Evolutionary conservation across 495 filamentous ascomycete species (phyloP).

Genomic region (Aspergillus biplanus): DNA sequence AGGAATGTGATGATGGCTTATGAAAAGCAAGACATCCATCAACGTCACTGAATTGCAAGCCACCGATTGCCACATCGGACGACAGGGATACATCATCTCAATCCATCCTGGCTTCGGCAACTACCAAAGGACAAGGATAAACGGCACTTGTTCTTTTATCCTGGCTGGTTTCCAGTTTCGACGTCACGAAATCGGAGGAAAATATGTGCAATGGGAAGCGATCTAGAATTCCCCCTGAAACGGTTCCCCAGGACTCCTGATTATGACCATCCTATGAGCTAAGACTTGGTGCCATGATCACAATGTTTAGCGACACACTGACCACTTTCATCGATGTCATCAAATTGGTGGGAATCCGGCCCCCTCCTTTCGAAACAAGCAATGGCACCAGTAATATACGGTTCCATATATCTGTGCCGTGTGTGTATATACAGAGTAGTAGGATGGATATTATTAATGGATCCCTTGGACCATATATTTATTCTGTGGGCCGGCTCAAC

Average conservation of each 20-base stretch:
- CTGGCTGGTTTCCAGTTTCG: background rate
- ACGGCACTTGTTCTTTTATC: background rate
- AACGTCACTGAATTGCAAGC: too few species aligned
- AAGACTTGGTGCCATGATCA: background rate
- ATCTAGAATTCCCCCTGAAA: background rate
- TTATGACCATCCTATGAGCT: background rate
- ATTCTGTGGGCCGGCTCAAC: background rate
- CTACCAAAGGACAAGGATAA: too few species aligned
- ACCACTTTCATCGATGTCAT: slow-evolving; percentile 10
- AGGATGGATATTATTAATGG: background rate
- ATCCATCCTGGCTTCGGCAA: too few species aligned
- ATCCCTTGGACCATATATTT: background rate
- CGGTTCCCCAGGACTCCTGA: slow-evolving; percentile 10
- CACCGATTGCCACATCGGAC: too few species aligned
- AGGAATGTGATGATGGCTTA: too few species aligned
- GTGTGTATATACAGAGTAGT: background rate
- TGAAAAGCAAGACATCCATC: too few species aligned
- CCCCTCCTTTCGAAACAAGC: background rate
- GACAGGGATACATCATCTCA: too few species aligned
- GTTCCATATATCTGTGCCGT: background rate
- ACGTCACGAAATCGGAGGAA: background rate
- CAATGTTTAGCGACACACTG: slow-evolving; percentile 7
- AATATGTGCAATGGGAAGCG: too few species aligned
- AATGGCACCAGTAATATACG: slow-evolving; percentile 2
- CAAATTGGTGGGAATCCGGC: background rate